Evolutionary conservation across 2,329 filamentous ascomycete species (phyloP), one percentile per base, ranked within the genome.

Genomic region (Scorias spongiosa): DNA sequence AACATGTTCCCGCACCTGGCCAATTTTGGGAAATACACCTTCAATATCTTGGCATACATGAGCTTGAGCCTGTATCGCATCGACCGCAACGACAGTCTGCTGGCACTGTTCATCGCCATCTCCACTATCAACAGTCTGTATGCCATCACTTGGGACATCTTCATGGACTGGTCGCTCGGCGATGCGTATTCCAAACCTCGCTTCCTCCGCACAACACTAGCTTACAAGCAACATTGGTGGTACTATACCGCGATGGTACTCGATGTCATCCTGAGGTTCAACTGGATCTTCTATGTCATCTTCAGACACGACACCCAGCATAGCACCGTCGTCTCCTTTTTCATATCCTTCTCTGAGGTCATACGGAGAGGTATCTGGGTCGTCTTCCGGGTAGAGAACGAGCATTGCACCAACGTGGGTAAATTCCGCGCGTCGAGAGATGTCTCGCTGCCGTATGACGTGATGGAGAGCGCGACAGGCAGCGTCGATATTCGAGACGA

Each of bases 321-420:
- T 61, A 89, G 82, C 1, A 83, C 84, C 2, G 61, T 87, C 2
- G 74, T 87, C 5, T 87, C 84, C 1, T 96, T 96, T 62, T 52
- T 83, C 28, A 76, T 95, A 12, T 73, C 76, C 1, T 66, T 95
- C 2, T 76, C 80, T 8, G 91, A 98, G 60, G 77, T 93, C 17
- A 71, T 76, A n/a, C 78, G 91, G 29, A 71, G 91, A 58, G 88
- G 86, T 48, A 77, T 95, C 58, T 98, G 91, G 91, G 80, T 82
- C 0, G 69, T 96, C 3, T 83, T 98, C 60, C 84, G 91, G 36
- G 88, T 98, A 20, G 91, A 98, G 63, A 98, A 98, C 61, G 91
- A 98, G 56, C 91, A 98, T 64, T 94, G 87, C 64, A 80, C 82
- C 44, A 94, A 95, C 42, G 89, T 98, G 2, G 76, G 79, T 14